These are phyloP conservation scores for Apiospora koreana DNA, from an alignment of 2,329 filamentous ascomycete genomes.

Conservation along the genomic window DNA sequence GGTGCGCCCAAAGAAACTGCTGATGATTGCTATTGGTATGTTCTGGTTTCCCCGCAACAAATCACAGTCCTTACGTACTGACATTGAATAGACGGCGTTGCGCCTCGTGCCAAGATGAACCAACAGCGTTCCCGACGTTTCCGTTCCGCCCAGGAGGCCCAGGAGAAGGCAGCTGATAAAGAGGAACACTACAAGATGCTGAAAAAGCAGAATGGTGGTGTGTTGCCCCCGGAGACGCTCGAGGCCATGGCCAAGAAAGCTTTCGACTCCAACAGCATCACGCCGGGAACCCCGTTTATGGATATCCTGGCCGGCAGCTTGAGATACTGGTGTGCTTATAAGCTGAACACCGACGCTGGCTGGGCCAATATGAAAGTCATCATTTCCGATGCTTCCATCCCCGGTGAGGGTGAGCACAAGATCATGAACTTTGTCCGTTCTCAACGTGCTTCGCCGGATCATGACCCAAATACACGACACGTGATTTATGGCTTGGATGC, in stretches of 20 bases:
- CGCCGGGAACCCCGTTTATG: conserved; percentile 98
- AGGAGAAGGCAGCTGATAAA: conserved; percentile 91
- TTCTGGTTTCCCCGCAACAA: conserved; percentile 24
- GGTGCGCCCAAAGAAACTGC: conserved; percentile 91
- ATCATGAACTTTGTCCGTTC: conserved; percentile 98
- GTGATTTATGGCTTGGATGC: conserved; percentile 98
- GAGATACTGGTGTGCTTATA: conserved; percentile 96
- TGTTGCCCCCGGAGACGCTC: conserved; percentile 60
- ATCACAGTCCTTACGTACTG: conserved; percentile 21
- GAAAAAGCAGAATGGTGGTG: conserved; percentile 73
- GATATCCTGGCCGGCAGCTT: conserved; percentile 87
- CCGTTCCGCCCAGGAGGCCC: conserved; percentile 88
- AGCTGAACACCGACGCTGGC: conserved; percentile 92
- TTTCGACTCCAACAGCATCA: conserved; percentile 87
- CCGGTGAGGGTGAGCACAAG: conserved; percentile 97
- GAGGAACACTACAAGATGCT: conserved; percentile 84
- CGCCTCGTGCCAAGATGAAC: conserved; percentile 98
- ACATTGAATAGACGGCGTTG: conserved; percentile 75
- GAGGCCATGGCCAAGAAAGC: conserved; percentile 77
- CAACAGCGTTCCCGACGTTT: conserved; percentile 97
- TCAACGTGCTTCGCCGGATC: conserved; percentile 84
- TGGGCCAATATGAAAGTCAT: conserved; percentile 98
- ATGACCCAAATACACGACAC: conserved; percentile 95
- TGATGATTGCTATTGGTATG: conserved; percentile 95
- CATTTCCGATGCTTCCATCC: conserved; percentile 96